Conservation (phyloP, 208 protist species). For the Leishmania tarentolae region DNA sequence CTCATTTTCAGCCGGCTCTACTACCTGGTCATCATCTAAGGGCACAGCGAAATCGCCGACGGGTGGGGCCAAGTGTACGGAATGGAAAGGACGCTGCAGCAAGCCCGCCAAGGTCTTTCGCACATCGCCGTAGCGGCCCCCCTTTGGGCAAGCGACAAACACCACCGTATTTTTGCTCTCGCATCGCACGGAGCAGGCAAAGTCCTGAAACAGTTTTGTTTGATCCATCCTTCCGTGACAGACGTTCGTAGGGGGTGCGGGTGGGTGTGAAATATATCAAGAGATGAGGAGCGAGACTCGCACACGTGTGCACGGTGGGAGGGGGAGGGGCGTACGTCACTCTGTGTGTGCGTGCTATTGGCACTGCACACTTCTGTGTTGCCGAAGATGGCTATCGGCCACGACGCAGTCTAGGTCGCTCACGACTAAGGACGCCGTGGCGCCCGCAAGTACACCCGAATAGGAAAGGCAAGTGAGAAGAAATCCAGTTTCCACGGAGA, state of each 20-base stretch:
- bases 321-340: neutral
- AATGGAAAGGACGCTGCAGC: conserved; percentile 48
- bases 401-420: neutral
- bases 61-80: conserved; percentile 37
- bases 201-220: conserved; percentile 55
- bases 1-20: conserved; percentile 33
- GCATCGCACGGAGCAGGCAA: conserved; percentile 56
- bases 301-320: neutral
- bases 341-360: neutral
- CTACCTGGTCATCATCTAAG: conserved; percentile 38
- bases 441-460: neutral
- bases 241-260: neutral
- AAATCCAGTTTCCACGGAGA: neutral
- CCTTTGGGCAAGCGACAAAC: conserved; percentile 61
- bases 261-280: neutral
- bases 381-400: neutral
- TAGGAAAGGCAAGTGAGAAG: neutral
- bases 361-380: neutral
- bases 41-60: conserved; percentile 9
- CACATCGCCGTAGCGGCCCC: conserved; percentile 67
- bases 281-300: neutral
- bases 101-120: conserved; percentile 69
- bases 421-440: neutral
- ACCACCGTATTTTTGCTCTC: conserved; percentile 54
- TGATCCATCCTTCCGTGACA: conserved; percentile 25